These are phyloP conservation scores for Reutealis trisperma DNA, from an alignment of 345 rosid species.

Conservation along the genomic window DNA sequence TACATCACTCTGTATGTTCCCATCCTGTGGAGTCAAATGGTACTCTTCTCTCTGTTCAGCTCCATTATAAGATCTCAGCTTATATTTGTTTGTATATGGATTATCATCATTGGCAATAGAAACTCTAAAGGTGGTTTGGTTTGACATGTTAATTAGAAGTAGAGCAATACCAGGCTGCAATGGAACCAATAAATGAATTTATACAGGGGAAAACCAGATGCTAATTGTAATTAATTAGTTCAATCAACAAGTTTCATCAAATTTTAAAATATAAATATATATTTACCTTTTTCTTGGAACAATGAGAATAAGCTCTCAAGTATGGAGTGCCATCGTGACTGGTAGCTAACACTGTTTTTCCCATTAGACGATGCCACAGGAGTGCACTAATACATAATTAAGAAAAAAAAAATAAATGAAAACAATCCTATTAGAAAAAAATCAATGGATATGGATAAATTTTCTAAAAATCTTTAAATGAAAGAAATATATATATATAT, in stretches of 20 bases:
- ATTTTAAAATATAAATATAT: too few species aligned
- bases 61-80: neutral
- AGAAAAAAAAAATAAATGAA: neutral
- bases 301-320: conserved; percentile 53
- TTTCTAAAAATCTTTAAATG: neutral
- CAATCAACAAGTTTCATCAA: too few species aligned
- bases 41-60: conserved; percentile 47
- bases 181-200: neutral
- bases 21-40: conserved; percentile 57
- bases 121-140: conserved; percentile 38
- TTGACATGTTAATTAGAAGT: conserved; percentile 54
- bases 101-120: conserved; percentile 37
- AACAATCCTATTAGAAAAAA: too few species aligned
- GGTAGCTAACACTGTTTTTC: conserved; percentile 37
- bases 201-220: too few species aligned
- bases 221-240: too few species aligned
- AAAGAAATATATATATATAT: neutral
- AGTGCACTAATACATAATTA: conserved; percentile 38
- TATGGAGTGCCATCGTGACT: conserved; percentile 42
- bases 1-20: conserved; percentile 61
- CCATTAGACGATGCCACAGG: conserved; percentile 69
- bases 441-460: neutral
- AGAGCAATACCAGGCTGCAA: conserved; percentile 47
- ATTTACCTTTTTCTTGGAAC: conserved; percentile 45
- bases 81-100: neutral